Percentiles rank a stretch among this genome's conserved stretches.
phyloP scores from a whole-genome alignment of 1,284 basidiomycete species.

The Irpex lacteus region DNA sequence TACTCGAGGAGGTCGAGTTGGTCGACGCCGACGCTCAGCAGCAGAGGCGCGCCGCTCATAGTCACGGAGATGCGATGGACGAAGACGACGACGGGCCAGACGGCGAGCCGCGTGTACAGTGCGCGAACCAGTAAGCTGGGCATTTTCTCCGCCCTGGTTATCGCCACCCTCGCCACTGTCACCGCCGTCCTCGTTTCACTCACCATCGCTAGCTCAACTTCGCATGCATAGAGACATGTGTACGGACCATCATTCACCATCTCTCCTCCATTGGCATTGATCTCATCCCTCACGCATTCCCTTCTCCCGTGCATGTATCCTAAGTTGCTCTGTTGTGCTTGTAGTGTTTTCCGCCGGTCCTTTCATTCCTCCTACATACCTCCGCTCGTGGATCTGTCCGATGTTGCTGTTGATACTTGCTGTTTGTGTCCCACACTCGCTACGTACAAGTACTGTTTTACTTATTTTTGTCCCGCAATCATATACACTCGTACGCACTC shows the following conservation, averaged over 20 bases:
- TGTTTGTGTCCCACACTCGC: conserved; percentile 23
- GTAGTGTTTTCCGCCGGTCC: conserved; percentile 13
- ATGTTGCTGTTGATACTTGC: conserved; percentile 14
- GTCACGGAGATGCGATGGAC: conserved; percentile 74
- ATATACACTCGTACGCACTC: neutral
- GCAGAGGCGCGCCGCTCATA: conserved; percentile 49
- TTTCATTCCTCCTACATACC: neutral
- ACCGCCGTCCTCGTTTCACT: neutral
- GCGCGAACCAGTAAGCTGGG: conserved; percentile 68
- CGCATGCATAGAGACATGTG: neutral
- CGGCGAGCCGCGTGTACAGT: conserved; percentile 77
- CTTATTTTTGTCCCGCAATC: conserved; percentile 24
- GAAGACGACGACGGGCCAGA: conserved; percentile 92
- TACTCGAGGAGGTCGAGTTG: conserved; percentile 86
- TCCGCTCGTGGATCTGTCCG: conserved; percentile 14
- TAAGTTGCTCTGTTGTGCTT: conserved; percentile 12
- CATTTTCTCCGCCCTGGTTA: neutral
- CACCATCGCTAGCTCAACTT: neutral
- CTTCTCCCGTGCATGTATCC: neutral
- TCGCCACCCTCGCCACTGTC: neutral
- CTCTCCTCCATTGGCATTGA: neutral
- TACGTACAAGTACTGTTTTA: conserved; percentile 19
- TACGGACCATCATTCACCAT: neutral
- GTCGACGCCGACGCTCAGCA: conserved; percentile 83
- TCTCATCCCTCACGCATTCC: conserved; percentile 4